phyloP scores from a whole-genome alignment of 495 filamentous ascomycete species.

The Hyaloscypha variabilis region DNA sequence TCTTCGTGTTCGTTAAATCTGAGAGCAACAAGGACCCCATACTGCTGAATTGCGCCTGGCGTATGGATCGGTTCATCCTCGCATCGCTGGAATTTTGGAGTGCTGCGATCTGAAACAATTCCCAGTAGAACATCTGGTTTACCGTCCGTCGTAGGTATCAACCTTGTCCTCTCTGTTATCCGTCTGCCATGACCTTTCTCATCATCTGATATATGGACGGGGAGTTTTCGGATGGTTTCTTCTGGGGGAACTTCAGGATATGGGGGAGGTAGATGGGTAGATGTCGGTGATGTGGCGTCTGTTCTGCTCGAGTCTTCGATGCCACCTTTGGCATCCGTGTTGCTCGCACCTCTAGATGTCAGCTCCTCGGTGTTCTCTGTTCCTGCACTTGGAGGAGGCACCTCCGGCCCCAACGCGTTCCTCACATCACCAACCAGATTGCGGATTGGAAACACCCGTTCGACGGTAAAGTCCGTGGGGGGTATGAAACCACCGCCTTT shows the following conservation, averaged over 20 bases:
- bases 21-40: constrained; percentile 72
- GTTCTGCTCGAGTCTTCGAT: neutral
- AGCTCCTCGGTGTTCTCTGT: neutral
- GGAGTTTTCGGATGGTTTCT: constrained; percentile 1
- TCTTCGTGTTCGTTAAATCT: constrained; percentile 65
- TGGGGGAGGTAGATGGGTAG: constrained; percentile 1
- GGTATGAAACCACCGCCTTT: neutral
- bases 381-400: neutral
- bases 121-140: constrained; percentile 8
- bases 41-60: constrained; percentile 84
- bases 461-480: neutral
- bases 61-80: constrained; percentile 95
- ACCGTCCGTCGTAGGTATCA: constrained; percentile 11
- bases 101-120: neutral
- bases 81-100: constrained; percentile 64
- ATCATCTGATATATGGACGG: neutral
- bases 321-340: neutral
- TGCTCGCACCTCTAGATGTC: neutral
- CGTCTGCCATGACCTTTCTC: neutral
- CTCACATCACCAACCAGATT: constrained; percentile 1
- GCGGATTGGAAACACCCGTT: constrained; percentile 12
- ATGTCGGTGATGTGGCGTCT: neutral
- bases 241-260: constrained; percentile 5
- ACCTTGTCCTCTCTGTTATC: constrained; percentile 12
- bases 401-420: neutral